Evolutionary conservation across 441 rosid species (phyloP).

Genomic region (Melastoma candidum): DNA sequence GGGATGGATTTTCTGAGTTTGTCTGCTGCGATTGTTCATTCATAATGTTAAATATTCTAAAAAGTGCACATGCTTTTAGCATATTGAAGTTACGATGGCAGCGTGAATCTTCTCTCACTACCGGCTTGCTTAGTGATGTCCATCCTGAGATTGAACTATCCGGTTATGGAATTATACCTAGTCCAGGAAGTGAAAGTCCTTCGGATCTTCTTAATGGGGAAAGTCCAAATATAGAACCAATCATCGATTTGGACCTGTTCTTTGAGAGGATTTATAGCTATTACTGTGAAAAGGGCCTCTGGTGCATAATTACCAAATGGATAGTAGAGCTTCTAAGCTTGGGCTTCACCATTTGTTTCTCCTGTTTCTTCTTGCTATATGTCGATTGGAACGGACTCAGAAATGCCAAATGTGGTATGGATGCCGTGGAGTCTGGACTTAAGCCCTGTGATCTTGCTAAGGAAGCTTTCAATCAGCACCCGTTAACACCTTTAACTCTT

Average conservation of each 20-base stretch:
- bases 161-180: conserved; percentile 67
- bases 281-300: conserved; percentile 95
- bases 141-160: conserved; percentile 88
- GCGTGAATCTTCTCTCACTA: conserved; percentile 63
- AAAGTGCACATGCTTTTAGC: conserved; percentile 44
- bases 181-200: conserved; percentile 97
- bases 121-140: conserved; percentile 67
- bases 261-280: conserved; percentile 86
- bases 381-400: conserved; percentile 99
- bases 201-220: conserved; percentile 94
- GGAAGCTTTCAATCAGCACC: conserved; percentile 88
- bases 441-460: conserved; percentile 94
- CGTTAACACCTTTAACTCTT: conserved; percentile 79
- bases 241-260: conserved; percentile 90
- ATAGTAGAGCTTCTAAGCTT: conserved; percentile 87
- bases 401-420: conserved; percentile 98
- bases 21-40: conserved; percentile 36
- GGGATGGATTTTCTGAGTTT: conserved; percentile 80
- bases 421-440: conserved; percentile 94
- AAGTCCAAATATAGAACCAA: conserved; percentile 67
- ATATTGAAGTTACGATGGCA: conserved; percentile 56
- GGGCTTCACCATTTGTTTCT: conserved; percentile 88
- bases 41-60: conserved; percentile 84
- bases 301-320: conserved; percentile 96
- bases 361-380: conserved; percentile 81